A percentile compares a stretch with the other conserved stretches of the same genome.
phyloP scores from a whole-genome alignment of 1,284 basidiomycete genomes.

The Fomitopsis betulina region DNA sequence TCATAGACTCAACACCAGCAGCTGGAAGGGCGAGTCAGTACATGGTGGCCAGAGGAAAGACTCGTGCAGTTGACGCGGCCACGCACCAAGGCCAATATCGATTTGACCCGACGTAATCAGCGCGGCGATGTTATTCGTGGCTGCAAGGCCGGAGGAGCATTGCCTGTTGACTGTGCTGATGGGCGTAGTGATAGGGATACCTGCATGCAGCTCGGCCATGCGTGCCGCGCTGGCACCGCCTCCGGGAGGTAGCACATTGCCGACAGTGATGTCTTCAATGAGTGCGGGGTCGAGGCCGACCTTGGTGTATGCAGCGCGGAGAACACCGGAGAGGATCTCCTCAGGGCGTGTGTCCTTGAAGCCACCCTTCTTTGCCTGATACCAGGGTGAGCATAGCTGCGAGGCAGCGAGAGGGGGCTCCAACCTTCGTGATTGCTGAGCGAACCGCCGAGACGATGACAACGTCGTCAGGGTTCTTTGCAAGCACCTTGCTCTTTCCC shows the following conservation, averaged over 20 bases:
- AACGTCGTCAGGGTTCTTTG: conserved; percentile 75
- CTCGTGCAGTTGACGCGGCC: background rate
- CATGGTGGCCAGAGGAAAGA: background rate
- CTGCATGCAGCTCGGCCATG: conserved; percentile 91
- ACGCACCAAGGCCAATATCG: conserved; percentile 87
- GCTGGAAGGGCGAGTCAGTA: conserved; percentile 39
- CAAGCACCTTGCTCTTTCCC: conserved; percentile 46
- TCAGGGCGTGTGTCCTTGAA: conserved; percentile 94
- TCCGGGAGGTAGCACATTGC: conserved; percentile 90
- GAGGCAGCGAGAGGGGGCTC: conserved; percentile 7
- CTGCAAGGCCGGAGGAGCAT: conserved; percentile 90
- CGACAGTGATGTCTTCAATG: conserved; percentile 88
- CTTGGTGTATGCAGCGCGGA: conserved; percentile 67
- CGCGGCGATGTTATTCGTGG: conserved; percentile 89
- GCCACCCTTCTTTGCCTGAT: conserved; percentile 82
- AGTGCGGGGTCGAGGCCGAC: conserved; percentile 73
- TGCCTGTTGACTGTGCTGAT: conserved; percentile 93
- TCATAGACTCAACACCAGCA: conserved; percentile 97
- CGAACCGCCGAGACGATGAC: conserved; percentile 89
- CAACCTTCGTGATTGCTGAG: conserved; percentile 86
- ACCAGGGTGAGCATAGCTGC: background rate
- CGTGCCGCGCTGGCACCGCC: conserved; percentile 90
- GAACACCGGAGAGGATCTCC: conserved; percentile 81
- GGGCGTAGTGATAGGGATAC: conserved; percentile 80
- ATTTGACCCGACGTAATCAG: conserved; percentile 83